A percentile compares a stretch with the other conserved stretches of the same genome.
These are phyloP conservation scores for Cyclotella atomus DNA, from an alignment of 108 stramenopile genomes.

Conservation along the genomic window DNA sequence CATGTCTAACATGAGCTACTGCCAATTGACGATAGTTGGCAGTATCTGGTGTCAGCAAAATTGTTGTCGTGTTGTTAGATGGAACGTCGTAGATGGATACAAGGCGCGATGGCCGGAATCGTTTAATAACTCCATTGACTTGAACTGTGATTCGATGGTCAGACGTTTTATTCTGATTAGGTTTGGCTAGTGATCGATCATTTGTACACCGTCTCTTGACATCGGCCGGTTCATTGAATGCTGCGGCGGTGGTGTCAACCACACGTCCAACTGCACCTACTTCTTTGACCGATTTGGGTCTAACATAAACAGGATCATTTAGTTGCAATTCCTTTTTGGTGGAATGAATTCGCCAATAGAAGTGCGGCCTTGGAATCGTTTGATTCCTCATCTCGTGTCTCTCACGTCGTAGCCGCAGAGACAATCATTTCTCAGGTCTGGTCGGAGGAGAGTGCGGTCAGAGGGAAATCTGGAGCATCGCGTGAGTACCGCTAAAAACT, in stretches of 20 bases:
- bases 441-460: too few species aligned
- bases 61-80: background rate
- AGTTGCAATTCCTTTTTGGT: background rate
- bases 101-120: slow-evolving; percentile 24
- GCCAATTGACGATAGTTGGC: slow-evolving; percentile 67
- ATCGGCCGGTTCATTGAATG: background rate
- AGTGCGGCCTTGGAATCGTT: background rate
- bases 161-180: background rate
- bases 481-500: too few species aligned
- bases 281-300: slow-evolving; percentile 60
- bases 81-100: slow-evolving; percentile 35
- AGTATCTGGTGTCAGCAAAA: slow-evolving; percentile 67
- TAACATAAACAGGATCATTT: slow-evolving; percentile 44
- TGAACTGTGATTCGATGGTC: background rate
- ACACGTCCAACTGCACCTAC: slow-evolving; percentile 41
- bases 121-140: slow-evolving; percentile 8
- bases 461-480: too few species aligned
- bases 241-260: slow-evolving; percentile 3
- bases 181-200: background rate
- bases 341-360: slow-evolving; percentile 21
- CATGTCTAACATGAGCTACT: slow-evolving; percentile 45
- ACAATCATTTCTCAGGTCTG: too few species aligned
- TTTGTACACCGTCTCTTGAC: background rate
- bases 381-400: too few species aligned
- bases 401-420: too few species aligned